Evolutionary conservation across 108 stramenopile species (phyloP), one percentile per base, ranked within the genome.

Genomic region (Fistulifera solaris): DNA sequence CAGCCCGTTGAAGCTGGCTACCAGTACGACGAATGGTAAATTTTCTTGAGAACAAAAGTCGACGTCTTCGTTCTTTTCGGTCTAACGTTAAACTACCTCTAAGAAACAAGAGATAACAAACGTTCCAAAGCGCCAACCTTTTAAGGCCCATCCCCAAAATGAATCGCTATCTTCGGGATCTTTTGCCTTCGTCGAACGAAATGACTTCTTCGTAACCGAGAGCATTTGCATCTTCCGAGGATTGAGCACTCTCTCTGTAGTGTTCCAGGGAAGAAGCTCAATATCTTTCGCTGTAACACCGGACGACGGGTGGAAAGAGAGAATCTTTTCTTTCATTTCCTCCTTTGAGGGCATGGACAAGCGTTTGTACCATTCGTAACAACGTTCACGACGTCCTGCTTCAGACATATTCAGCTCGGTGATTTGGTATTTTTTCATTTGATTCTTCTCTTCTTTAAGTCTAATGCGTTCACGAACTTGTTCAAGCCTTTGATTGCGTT

Each of bases 221-320:
- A 35, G 31, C 31, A 35, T 35, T 35, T 35, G 31, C 44, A 46
- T 46, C 21, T 46, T 46, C 11, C 19, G 2, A 46, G 21, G 19
- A 12, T 51, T 51, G 5, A 51, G 11, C 11, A 51, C 23, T n/a
- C n/a, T 28, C 8, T 12, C 27, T 5, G 19, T 16, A 6, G 50
- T 3, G 22, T 51, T 51, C 50, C 50, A 51, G 5, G 50, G 50
- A n/a, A 51, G 27, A n/a, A 51, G 26, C 24, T 51, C 50, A 4
- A 51, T 2, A 23, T 51, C 50, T 51, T 23, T 19, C 22, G 5
- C 50, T 6, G 22, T 6, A n/a, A 51, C n/a, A n/a, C 25, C 21
- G 22, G 50, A 23, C 6, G 50, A 23, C 11, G 27, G 50, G 6
- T 6, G 50, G 2, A 51, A 16, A 16, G 22, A 5, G 4, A 16